phyloP scores from a whole-genome alignment of 2,329 filamentous ascomycete species.

The Apiospora aurea region DNA sequence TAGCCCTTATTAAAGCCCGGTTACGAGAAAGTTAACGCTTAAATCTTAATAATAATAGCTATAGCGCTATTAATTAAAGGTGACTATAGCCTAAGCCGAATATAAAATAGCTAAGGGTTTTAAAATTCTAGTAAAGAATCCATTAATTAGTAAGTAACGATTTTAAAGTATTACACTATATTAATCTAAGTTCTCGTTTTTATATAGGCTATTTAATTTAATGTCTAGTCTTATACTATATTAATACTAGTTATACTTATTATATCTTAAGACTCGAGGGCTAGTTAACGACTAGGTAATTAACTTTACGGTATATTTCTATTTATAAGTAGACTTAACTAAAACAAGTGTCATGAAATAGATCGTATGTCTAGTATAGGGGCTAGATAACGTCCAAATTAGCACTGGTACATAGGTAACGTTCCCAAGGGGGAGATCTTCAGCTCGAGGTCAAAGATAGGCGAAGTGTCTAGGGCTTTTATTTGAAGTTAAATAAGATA shows the following conservation, averaged over 20 bases:
- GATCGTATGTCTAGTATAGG: no score
- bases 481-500: no score
- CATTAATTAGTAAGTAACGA: no score
- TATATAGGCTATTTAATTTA: neutral
- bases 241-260: neutral
- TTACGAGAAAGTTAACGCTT: neutral
- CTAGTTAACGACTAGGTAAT: neutral
- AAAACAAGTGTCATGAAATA: no score
- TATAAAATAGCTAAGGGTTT: neutral
- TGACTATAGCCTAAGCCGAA: neutral
- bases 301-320: neutral
- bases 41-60: neutral
- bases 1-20: neutral
- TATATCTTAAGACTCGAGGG: neutral
- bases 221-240: neutral
- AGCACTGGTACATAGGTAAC: no score
- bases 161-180: no score
- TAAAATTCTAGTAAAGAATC: no score
- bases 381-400: no score
- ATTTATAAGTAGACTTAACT: neutral
- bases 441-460: no score
- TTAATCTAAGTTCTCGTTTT: no score
- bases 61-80: neutral
- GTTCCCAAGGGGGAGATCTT: no score
- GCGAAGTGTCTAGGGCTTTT: no score